Evolutionary conservation across 805 yeast species (phyloP).

Genomic region (Saccharomycopsis oosterbeekiorum): DNA sequence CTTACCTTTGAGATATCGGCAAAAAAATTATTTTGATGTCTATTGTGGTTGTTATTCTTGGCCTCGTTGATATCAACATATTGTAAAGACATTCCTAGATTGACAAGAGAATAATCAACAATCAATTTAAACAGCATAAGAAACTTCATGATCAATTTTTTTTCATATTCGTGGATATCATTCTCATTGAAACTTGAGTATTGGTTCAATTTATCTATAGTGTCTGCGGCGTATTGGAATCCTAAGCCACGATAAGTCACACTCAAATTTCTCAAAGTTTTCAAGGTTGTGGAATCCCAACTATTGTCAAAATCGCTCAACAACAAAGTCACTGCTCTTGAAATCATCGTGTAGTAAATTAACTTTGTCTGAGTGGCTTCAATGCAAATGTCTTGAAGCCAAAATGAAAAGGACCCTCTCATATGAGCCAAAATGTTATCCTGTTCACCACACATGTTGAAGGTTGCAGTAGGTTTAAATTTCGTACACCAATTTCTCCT

Average conservation of each 20-base stretch:
- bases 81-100: constrained; percentile 7
- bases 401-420: constrained; percentile 1
- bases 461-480: neutral
- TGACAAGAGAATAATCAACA: constrained; percentile 7
- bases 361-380: neutral
- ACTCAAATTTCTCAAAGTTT: neutral
- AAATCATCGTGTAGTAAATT: constrained; percentile 5
- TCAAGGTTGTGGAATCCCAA: neutral
- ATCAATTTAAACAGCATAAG: constrained; percentile 5
- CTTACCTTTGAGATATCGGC: neutral
- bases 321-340: constrained; percentile 2
- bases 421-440: constrained; percentile 2
- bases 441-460: constrained; percentile 11
- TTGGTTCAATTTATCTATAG: constrained; percentile 1
- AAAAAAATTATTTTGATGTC: too few species aligned
- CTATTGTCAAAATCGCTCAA: neutral
- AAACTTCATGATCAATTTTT: neutral
- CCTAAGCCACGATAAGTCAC: neutral
- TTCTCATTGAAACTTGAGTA: neutral
- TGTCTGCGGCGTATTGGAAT: neutral
- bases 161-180: neutral
- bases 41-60: neutral
- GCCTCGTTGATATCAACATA: neutral
- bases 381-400: constrained; percentile 3
- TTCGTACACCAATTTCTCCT: neutral